phyloP scores from a whole-genome alignment of 495 filamentous ascomycete genomes.

The Aspergillus hancockii region DNA sequence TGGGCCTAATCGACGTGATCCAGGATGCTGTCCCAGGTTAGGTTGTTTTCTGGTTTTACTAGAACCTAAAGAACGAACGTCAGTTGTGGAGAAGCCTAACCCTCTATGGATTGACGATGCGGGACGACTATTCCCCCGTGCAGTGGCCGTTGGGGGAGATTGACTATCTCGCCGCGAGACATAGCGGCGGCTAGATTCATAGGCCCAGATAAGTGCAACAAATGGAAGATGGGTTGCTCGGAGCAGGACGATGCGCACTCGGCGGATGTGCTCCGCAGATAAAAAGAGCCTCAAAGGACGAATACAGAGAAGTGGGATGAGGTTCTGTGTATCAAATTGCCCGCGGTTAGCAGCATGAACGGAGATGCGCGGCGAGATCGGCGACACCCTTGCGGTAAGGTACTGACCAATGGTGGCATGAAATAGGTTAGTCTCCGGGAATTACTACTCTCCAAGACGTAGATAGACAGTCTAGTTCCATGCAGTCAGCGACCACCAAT shows the following conservation, averaged over 20 bases:
- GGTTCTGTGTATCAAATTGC: conserved; percentile 60
- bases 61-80: conserved; percentile 23
- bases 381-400: neutral
- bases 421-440: conserved; percentile 81
- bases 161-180: conserved; percentile 29
- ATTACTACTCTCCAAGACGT: conserved; percentile 74
- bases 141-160: conserved; percentile 23
- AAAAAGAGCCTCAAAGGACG: conserved; percentile 80
- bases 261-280: conserved; percentile 68
- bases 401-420: conserved; percentile 62
- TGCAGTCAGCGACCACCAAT: conserved; percentile 16
- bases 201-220: conserved; percentile 61
- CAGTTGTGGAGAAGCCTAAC: conserved; percentile 31
- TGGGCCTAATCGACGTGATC: conserved; percentile 23
- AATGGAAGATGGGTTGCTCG: conserved; percentile 69
- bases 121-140: conserved; percentile 24
- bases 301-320: conserved; percentile 79
- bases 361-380: neutral
- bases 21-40: conserved; percentile 24
- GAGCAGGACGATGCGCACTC: conserved; percentile 73
- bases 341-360: neutral
- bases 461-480: conserved; percentile 54
- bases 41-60: conserved; percentile 21
- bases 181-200: conserved; percentile 48
- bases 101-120: conserved; percentile 29